Conservation (phyloP, 306 rosid species). For the Trichosanthes cucumerina region DNA sequence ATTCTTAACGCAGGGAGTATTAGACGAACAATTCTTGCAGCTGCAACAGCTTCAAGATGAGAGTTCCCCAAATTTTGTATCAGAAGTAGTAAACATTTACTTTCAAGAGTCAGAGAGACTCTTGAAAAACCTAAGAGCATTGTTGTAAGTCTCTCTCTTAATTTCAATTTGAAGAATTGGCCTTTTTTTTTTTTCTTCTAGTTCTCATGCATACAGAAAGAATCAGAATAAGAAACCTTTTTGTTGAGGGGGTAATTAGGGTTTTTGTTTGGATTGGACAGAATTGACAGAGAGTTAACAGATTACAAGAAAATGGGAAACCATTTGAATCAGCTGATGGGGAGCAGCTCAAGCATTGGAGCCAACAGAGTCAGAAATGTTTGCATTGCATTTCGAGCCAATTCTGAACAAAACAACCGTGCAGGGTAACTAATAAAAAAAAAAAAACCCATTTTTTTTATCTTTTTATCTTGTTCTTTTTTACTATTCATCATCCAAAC, state of each 20-base stretch:
- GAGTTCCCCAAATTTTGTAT: conserved; percentile 82
- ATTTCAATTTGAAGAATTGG: background rate
- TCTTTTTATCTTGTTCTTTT: too few relatives aligned
- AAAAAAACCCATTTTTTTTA: background rate
- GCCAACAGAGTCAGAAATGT: conserved; percentile 82
- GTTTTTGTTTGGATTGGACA: conserved; percentile 9
- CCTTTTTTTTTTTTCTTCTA: background rate
- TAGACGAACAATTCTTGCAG: conserved; percentile 93
- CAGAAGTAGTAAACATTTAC: conserved; percentile 82
- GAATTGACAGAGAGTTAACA: conserved; percentile 58
- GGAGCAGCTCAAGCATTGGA: conserved; percentile 95
- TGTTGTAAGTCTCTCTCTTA: conserved; percentile 32
- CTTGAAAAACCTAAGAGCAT: conserved; percentile 55
- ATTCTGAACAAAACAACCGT: conserved; percentile 72
- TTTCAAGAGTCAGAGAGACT: conserved; percentile 92
- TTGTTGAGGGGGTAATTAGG: background rate
- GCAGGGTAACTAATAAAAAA: conserved; percentile 33
- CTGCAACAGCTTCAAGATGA: conserved; percentile 92
- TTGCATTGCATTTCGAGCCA: conserved; percentile 84
- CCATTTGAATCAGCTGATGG: conserved; percentile 88
- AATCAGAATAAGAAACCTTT: background rate
- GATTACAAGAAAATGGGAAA: conserved; percentile 78
- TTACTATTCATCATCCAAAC: background rate
- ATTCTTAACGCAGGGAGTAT: conserved; percentile 40
- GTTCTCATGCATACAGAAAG: background rate